Base-by-base conservation (phyloP, 2,329 filamentous ascomycete genomes). In the Colletotrichum sp. region DNA sequence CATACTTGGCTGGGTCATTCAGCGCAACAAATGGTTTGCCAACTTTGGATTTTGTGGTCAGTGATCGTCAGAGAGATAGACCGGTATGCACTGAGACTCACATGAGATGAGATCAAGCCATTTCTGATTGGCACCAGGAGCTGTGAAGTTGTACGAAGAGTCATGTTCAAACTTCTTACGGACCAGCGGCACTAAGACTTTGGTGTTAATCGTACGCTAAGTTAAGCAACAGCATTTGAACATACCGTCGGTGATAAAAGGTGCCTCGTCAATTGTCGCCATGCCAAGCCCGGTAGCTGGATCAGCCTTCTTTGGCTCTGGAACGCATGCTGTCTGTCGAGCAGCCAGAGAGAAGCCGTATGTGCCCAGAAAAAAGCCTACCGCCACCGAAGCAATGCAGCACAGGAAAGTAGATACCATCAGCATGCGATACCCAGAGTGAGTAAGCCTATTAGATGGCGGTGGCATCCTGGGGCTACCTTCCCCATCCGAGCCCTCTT, bases 161-260 rank as follows among this genome's bases (percentile, higher is more conserved):
- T 67, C 64, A 24, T 67, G 64, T 44, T 67, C 64, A 30, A 67
- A 67, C 12, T 67, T 67, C 36, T 67, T 67, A n/a, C 64, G 64
- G 13, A 67, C 64, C 12, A 67, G 39, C 1, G 64, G 64, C 16
- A 67, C 64, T 67, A 39, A 2, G 1, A 13, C 4, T 22, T 48
- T n/a, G 18, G 18, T 48, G n/a, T 48, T 2, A 48, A 0, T 48
- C 0, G 5, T 13, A 22, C 13, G 18, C 44, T 3, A 48, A 0
- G 3, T 48, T 6, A 1, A 48, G 44, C n/a, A 7, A 48, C 6
- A 48, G 6, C 4, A 1, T 4, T 22, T 0, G 44, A 48, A 52
- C 36, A 52, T 52, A 67, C 64, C 64, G 7, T 52, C 36, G 8
- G 34, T 48, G 64, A 67, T 67, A 7, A 67, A 67, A 26, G 64